phyloP scores from a whole-genome alignment of 148 eudicot species.

The Chenopodium suecicum region DNA sequence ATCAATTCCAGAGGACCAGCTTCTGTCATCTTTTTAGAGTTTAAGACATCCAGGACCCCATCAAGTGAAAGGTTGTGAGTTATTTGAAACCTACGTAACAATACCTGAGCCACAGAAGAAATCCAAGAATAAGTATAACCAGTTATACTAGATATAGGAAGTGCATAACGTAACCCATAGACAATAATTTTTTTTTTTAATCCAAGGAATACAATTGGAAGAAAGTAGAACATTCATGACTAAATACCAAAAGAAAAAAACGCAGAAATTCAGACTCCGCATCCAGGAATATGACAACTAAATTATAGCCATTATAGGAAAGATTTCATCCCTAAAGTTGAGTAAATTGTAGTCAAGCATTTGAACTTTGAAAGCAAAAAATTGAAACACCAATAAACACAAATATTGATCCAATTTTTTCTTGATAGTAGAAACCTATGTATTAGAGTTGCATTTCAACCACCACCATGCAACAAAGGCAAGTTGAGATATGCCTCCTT shows the following conservation, averaged over 20 bases:
- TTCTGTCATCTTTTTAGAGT: constrained; percentile 95
- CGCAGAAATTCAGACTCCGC: background rate
- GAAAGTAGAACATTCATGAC: background rate
- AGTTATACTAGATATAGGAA: background rate
- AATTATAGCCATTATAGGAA: background rate
- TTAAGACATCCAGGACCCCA: constrained; percentile 87
- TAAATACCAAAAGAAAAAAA: background rate
- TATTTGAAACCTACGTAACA: constrained; percentile 83
- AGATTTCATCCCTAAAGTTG: no score
- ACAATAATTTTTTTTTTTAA: background rate
- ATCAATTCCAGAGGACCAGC: constrained; percentile 92
- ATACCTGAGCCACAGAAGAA: constrained; percentile 51
- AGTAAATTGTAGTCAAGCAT: background rate
- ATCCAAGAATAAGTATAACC: constrained; percentile 7
- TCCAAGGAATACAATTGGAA: background rate
- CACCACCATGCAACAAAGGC: background rate
- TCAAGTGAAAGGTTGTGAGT: constrained; percentile 91
- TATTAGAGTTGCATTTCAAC: background rate
- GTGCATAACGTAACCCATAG: background rate
- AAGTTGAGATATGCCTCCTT: background rate
- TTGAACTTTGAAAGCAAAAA: background rate
- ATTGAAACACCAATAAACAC: background rate
- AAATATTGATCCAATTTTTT: background rate
- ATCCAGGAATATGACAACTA: background rate
- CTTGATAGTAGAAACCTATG: background rate